Percentiles rank a stretch among this genome's conserved stretches.
Conservation (phyloP, 2,329 filamentous ascomycete species). For the Aureobasidium lini region DNA sequence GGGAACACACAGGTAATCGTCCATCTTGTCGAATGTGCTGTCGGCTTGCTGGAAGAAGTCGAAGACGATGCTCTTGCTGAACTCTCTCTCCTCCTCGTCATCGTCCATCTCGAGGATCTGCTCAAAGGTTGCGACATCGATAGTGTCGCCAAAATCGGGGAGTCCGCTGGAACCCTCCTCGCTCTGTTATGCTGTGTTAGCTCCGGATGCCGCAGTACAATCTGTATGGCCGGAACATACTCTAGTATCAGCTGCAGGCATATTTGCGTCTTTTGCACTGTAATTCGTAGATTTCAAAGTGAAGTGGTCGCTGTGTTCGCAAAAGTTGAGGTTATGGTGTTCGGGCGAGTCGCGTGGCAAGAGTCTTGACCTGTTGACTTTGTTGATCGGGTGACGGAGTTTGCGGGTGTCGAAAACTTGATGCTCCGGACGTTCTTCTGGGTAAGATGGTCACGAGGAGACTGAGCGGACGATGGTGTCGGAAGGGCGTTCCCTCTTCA, state of each 20-base stretch:
- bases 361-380: not conserved
- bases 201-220: not conserved
- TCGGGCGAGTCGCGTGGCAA: constrained; percentile 2
- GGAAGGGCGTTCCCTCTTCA: constrained; percentile 8
- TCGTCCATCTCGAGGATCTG: constrained; percentile 99
- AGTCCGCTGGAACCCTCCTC: constrained; percentile 43
- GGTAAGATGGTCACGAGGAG: constrained; percentile 4
- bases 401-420: not conserved
- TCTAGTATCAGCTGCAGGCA: constrained; percentile 15
- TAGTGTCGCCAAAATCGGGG: constrained; percentile 62
- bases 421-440: not conserved
- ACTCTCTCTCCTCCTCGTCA: constrained; percentile 73
- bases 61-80: constrained; percentile 80
- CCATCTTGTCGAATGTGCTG: constrained; percentile 78
- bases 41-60: constrained; percentile 91
- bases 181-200: constrained; percentile 26
- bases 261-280: not conserved
- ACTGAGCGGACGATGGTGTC: constrained; percentile 1
- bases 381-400: not conserved
- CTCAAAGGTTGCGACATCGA: constrained; percentile 75
- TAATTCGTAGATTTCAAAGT: not conserved
- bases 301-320: not conserved
- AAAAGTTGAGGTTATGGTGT: not conserved
- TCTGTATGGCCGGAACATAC: constrained; percentile 1
- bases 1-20: constrained; percentile 65